Percentiles rank a stretch among this genome's conserved stretches.
phyloP scores from a whole-genome alignment of 176 grass and related monocot genomes.

The Carex myosuroides region DNA sequence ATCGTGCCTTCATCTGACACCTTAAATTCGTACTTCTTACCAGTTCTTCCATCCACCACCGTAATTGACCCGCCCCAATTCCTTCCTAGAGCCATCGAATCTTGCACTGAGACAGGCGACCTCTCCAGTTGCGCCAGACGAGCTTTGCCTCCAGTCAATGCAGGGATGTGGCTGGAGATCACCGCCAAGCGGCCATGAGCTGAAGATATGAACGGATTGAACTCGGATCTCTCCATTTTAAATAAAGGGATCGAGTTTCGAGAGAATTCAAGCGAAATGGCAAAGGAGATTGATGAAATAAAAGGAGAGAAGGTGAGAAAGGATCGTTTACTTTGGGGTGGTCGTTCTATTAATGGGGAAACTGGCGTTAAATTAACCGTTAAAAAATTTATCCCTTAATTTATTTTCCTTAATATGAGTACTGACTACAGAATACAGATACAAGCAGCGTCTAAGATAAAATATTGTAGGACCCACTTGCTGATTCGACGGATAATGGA shows the following conservation, averaged over 20 bases:
- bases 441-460: constrained; percentile 5
- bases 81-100: background rate
- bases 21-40: constrained; percentile 53
- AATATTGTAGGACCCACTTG: background rate
- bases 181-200: constrained; percentile 43
- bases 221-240: constrained; percentile 41
- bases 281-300: background rate
- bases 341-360: background rate
- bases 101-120: constrained; percentile 29
- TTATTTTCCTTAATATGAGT: background rate
- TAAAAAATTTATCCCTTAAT: no score
- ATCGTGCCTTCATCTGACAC: constrained; percentile 71
- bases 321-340: background rate
- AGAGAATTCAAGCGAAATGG: background rate
- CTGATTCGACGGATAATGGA: background rate
- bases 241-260: background rate
- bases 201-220: background rate
- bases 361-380: no score
- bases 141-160: background rate
- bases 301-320: background rate
- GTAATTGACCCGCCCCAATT: constrained; percentile 44
- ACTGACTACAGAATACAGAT: background rate
- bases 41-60: constrained; percentile 58
- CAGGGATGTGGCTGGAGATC: constrained; percentile 44
- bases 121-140: constrained; percentile 33